phyloP scores from a whole-genome alignment of 2,329 filamentous ascomycete genomes.

The Epichloe uncinata region DNA sequence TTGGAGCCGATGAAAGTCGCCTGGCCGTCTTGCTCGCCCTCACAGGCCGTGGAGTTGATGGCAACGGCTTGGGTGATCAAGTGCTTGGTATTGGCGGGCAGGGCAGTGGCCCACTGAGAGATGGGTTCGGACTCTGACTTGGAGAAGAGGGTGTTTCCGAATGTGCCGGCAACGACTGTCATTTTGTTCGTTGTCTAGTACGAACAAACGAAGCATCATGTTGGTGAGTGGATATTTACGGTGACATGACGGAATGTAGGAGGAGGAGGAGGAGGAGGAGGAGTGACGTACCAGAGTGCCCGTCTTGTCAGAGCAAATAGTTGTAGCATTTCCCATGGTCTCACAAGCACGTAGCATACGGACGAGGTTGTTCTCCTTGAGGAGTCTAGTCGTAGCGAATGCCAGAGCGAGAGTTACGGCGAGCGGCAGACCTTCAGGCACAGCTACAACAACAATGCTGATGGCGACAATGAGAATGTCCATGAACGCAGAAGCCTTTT shows the following conservation, averaged over 20 bases:
- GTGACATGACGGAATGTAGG: neutral
- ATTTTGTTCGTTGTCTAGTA: slow-evolving; percentile 50
- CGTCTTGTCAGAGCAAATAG: slow-evolving; percentile 56
- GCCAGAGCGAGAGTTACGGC: slow-evolving; percentile 64
- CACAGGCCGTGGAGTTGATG: slow-evolving; percentile 62
- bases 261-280: neutral
- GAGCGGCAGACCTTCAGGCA: slow-evolving; percentile 63
- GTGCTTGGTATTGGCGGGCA: slow-evolving; percentile 27
- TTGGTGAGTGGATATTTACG: slow-evolving; percentile 8
- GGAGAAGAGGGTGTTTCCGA: slow-evolving; percentile 26
- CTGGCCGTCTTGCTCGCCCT: slow-evolving; percentile 54
- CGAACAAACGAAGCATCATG: slow-evolving; percentile 15
- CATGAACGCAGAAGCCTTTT: slow-evolving; percentile 68
- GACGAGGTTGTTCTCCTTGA: slow-evolving; percentile 65
- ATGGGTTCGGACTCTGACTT: slow-evolving; percentile 7
- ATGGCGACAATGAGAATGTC: slow-evolving; percentile 67
- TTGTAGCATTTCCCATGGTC: slow-evolving; percentile 69
- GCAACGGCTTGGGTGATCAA: slow-evolving; percentile 46
- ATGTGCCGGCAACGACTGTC: slow-evolving; percentile 48
- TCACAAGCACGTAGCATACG: slow-evolving; percentile 66
- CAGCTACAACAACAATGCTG: slow-evolving; percentile 67
- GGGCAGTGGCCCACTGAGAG: slow-evolving; percentile 25
- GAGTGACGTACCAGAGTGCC: slow-evolving; percentile 33
- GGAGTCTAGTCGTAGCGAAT: slow-evolving; percentile 65
- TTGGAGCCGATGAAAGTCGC: slow-evolving; percentile 62